Evolutionary conservation across 352 stramenopile species (phyloP), one percentile per base, ranked within the genome.

Genomic region (Globisporangium solare): DNA sequence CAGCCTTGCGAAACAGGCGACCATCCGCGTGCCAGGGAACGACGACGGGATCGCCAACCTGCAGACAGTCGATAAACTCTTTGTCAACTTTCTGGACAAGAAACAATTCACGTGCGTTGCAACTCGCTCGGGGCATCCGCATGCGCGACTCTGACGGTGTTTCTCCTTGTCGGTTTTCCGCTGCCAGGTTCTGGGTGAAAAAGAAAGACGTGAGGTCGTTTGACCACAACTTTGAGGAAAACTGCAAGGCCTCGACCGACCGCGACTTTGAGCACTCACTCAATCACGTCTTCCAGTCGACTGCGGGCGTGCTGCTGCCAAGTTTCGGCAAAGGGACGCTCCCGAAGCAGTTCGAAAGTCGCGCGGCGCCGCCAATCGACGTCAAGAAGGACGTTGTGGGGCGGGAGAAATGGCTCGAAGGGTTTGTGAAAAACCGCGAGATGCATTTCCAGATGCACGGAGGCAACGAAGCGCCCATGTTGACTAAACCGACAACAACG

Each of bases 21-120:
- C 74, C 0, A 70, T 92, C 41, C 82, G 79, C 10, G 61, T 68
- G 6, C 77, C 79, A 17, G 79, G 79, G 18, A 88, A 64, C 8
- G 43, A 41, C 15, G 58, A 42, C n/a, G 79, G 79, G 0, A 71
- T 70, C 15, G 56, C 48, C 3, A 76, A 84, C 37, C 60, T 90
- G 20, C 41, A 39, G 3, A 32, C 35, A 2, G 65, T 86, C 22
- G 56, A 63, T 39, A 71, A 71, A 14, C 46, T 90, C 11, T 68
- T 68, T 47, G 68, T 88, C 6, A 76, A 88, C 39, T 88, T 88
- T 45, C 54, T 88, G 3, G 79, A 90, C 47, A 61, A 60, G 35
- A 59, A 60, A 7, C 62, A 53, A 24, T 86, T 78, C 65, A 46
- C 62, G 40, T 47, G 57, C 60, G 27, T 14, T 41, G 3, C 5